Base-by-base conservation (phyloP, 1,139 yeast genomes). In the Meyerozyma sp. region DNA sequence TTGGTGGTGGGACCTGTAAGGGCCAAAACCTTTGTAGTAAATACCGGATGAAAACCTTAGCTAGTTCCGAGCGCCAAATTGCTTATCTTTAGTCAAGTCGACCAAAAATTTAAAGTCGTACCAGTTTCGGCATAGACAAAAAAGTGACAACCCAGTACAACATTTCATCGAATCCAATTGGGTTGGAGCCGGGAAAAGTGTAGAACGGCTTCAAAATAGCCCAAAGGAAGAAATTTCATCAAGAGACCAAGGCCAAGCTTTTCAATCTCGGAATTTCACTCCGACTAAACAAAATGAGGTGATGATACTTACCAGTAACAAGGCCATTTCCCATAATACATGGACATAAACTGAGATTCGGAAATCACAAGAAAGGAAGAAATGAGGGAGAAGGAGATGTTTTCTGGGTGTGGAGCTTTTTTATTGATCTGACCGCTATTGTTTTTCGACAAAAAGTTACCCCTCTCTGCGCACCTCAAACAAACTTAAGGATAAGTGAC, bases 261-360 rank as follows among this genome's bases (percentile, higher is more conserved):
- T 21, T 21, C 8, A 21, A 21, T 21, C 23, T 21, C 23, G 23
- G 23, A 21, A 21, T 2, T 4, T 21, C 5, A 21, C 6, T 21
- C 23, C 23, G 8, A 27, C 5, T 3, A 4, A n/a, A n/a, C 29
- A 27, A 27, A 27, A n/a, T 5, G 4, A 27, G 13, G 13, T 27
- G 8, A 27, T 6, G 13, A 11, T 25, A 37, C 40, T 25, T 16
- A 37, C 40, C 40, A 37, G 40, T 37, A 37, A 18, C 21, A 37
- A 26, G 21, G 40, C 23, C 40, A 37, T 37, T 14, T 25, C 29
- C 21, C 32, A 25, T 37, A 34, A 18, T 34, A 10, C 14, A 14
- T 30, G 9, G 6, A 8, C 3, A 30, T 30, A 8, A 2, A 30
- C 6, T 3, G 20, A 30, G 10, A 30, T n/a, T 5, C 13, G 7